Evolutionary conservation across 495 filamentous ascomycete genomes (phyloP).

Genomic region (Opeltia flavorubescens): DNA sequence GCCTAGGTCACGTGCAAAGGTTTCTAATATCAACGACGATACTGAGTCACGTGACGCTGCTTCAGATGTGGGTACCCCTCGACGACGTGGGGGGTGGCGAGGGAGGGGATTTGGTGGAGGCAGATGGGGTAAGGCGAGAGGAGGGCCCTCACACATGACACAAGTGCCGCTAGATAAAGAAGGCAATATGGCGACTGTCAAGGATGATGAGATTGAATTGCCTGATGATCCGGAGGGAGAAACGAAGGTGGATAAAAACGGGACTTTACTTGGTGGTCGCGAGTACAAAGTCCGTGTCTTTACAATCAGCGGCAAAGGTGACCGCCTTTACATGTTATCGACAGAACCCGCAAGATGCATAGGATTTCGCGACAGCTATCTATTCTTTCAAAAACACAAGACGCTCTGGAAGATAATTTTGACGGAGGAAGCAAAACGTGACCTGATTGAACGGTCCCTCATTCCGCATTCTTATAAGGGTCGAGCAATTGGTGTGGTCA

Average conservation of each 20-base stretch:
- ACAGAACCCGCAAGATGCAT: constrained; percentile 94
- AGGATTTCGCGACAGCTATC: constrained; percentile 90
- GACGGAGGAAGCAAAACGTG: constrained; percentile 80
- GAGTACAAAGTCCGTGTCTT: constrained; percentile 94
- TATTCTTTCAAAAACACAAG: constrained; percentile 96
- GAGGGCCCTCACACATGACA: constrained; percentile 59
- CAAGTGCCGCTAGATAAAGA: constrained; percentile 88
- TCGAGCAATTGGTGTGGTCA: constrained; percentile 92
- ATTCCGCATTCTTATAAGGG: constrained; percentile 98
- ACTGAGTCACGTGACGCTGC: constrained; percentile 38
- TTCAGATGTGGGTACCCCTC: constrained; percentile 43
- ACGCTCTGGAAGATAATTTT: constrained; percentile 92
- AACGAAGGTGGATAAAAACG: constrained; percentile 80
- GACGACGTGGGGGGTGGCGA: constrained; percentile 51
- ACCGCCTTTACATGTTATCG: constrained; percentile 90
- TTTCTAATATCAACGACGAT: constrained; percentile 54
- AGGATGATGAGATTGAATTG: constrained; percentile 79
- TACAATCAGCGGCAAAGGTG: constrained; percentile 67
- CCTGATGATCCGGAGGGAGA: constrained; percentile 83
- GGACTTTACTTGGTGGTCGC: constrained; percentile 62
- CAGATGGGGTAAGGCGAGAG: constrained; percentile 49
- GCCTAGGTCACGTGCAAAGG: constrained; percentile 66
- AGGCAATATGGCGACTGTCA: constrained; percentile 80
- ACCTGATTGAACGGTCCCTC: constrained; percentile 83
- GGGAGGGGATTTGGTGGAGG: constrained; percentile 56